phyloP scores from a whole-genome alignment of 768 basidiomycete genomes.

The Calvatia gigantea region DNA sequence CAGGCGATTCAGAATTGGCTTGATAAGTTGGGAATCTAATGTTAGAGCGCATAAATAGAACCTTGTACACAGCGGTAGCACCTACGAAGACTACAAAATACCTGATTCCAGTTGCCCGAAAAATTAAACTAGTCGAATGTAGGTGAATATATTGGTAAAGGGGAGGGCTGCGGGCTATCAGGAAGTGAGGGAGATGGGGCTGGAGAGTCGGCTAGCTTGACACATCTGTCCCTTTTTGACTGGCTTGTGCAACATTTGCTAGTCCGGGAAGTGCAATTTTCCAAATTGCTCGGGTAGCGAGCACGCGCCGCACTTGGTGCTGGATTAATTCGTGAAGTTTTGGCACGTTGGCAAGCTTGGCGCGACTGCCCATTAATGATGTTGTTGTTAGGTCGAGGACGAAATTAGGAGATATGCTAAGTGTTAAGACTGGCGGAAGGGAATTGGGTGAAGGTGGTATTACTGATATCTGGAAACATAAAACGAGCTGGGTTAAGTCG shows the following conservation, averaged over 20 bases:
- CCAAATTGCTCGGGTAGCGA: constrained; percentile 61
- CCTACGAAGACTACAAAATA: not conserved
- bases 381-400: constrained; percentile 82
- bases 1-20: constrained; percentile 48
- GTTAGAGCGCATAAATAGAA: not conserved
- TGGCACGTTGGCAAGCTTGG: constrained; percentile 96
- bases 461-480: constrained; percentile 49
- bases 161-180: not conserved
- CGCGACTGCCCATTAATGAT: constrained; percentile 91
- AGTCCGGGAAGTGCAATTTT: constrained; percentile 68
- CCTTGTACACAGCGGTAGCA: not conserved
- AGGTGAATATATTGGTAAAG: not conserved
- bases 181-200: not conserved
- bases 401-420: constrained; percentile 84
- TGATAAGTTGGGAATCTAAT: constrained; percentile 48
- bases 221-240: constrained; percentile 26
- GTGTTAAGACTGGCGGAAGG: constrained; percentile 55
- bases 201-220: constrained; percentile 13
- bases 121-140: constrained; percentile 1
- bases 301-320: constrained; percentile 69
- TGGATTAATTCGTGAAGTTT: constrained; percentile 95
- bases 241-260: constrained; percentile 28
- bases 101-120: not conserved
- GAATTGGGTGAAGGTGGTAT: constrained; percentile 55
- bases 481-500: constrained; percentile 2